phyloP scores from a whole-genome alignment of 352 stramenopile genomes.

The Aphanomyces astaci region DNA sequence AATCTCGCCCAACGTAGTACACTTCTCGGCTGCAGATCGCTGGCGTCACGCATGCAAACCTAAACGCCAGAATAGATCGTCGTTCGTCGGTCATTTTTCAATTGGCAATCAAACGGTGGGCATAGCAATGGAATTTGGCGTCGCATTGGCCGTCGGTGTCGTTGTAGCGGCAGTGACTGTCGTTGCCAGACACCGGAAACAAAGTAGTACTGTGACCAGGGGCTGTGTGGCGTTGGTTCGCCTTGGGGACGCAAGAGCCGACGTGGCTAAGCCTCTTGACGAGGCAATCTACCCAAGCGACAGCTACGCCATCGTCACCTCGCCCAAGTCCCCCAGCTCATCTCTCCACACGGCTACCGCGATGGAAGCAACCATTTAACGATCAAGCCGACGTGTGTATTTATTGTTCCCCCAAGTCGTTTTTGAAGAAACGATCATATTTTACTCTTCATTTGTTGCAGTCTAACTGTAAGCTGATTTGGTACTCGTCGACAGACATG shows the following conservation, averaged over 20 bases:
- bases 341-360: no score
- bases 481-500: no score
- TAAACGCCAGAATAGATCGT: not conserved
- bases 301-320: not conserved
- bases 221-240: not conserved
- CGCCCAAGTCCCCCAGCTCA: no score
- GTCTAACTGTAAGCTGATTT: no score
- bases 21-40: not conserved
- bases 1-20: no score
- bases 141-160: not conserved
- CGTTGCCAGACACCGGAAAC: not conserved
- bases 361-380: not conserved
- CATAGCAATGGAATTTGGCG: not conserved
- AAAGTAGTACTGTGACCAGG: not conserved
- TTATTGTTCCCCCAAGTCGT: not conserved
- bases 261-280: not conserved
- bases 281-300: not conserved
- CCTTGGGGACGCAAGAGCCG: not conserved
- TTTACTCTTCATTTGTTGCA: no score
- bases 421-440: no score
- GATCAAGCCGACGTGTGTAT: not conserved
- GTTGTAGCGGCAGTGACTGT: not conserved
- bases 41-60: not conserved
- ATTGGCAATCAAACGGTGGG: not conserved
- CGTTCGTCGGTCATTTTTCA: not conserved